Percentiles rank a stretch among this genome's conserved stretches.
These are phyloP conservation scores for Aotearoamyces nothofagi DNA, from an alignment of 2,329 filamentous ascomycete genomes.

Conservation along the genomic window DNA sequence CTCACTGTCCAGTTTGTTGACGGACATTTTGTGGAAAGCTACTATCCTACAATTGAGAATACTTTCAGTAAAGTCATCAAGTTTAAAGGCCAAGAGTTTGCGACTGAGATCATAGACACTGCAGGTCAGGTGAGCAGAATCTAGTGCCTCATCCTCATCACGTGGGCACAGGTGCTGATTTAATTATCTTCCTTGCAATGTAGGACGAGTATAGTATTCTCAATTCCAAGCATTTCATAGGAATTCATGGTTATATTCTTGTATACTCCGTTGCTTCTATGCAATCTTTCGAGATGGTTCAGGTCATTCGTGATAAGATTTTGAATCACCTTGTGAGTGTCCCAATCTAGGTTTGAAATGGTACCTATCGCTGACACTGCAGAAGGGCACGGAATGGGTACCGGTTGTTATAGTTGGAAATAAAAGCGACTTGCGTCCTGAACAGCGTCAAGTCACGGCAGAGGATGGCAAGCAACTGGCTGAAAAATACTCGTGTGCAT, in stretches of 20 bases:
- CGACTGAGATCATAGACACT: slow-evolving; percentile 95
- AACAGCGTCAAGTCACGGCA: slow-evolving; percentile 78
- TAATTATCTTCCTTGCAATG: no score
- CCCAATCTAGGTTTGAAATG: not conserved
- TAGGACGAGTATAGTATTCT: slow-evolving; percentile 97
- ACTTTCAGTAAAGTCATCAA: slow-evolving; percentile 95
- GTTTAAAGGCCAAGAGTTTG: slow-evolving; percentile 82
- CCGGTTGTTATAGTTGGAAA: slow-evolving; percentile 93
- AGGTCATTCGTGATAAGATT: slow-evolving; percentile 93
- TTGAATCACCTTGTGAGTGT: slow-evolving; percentile 74
- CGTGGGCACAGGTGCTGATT: no score
- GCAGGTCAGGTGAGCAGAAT: slow-evolving; percentile 61
- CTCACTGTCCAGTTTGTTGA: slow-evolving; percentile 95
- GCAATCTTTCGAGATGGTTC: slow-evolving; percentile 94
- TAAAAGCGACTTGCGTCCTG: slow-evolving; percentile 85
- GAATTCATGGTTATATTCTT: slow-evolving; percentile 96
- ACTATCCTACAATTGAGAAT: slow-evolving; percentile 98
- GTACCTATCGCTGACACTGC: slow-evolving; percentile 4
- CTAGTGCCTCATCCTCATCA: slow-evolving; percentile 3
- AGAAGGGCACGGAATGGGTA: slow-evolving; percentile 76
- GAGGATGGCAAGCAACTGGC: slow-evolving; percentile 77
- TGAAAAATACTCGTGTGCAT: slow-evolving; percentile 80
- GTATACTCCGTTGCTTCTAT: slow-evolving; percentile 94
- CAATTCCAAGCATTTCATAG: slow-evolving; percentile 97
- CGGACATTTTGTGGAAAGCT: slow-evolving; percentile 95